Conservation (phyloP, 768 basidiomycete species). For the Lactarius sanguifluus region DNA sequence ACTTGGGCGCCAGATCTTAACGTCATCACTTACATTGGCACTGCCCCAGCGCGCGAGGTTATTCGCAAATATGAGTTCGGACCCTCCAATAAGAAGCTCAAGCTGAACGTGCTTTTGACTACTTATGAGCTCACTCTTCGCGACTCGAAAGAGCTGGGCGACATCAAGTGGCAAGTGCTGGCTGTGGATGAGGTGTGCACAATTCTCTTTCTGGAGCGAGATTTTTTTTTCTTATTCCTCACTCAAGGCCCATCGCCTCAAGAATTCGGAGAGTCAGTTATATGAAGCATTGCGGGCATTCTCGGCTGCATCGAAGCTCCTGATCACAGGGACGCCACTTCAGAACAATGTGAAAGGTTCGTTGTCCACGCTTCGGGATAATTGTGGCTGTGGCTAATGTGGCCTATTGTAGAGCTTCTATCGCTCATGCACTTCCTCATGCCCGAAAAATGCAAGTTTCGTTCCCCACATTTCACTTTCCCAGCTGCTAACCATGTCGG, state of each 20-base stretch:
- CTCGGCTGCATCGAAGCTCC: conserved; percentile 84
- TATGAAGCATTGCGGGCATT: conserved; percentile 93
- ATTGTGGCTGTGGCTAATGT: conserved; percentile 21
- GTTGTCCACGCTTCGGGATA: conserved; percentile 25
- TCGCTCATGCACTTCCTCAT: conserved; percentile 99
- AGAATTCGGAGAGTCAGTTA: conserved; percentile 96
- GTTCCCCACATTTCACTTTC: background rate
- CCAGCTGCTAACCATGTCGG: conserved; percentile 17
- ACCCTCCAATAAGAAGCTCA: conserved; percentile 79
- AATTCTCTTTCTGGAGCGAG: conserved; percentile 1
- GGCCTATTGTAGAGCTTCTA: conserved; percentile 65
- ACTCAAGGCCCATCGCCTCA: conserved; percentile 86
- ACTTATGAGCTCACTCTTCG: conserved; percentile 96
- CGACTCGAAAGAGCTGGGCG: conserved; percentile 82
- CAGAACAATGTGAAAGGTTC: conserved; percentile 99
- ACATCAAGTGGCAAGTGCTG: conserved; percentile 96
- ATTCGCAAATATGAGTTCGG: conserved; percentile 95
- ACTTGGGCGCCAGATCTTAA: conserved; percentile 96
- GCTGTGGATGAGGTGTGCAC: conserved; percentile 88
- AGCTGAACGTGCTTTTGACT: conserved; percentile 95
- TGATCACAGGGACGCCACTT: conserved; percentile 97
- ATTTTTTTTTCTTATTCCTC: conserved; percentile 3
- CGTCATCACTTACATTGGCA: conserved; percentile 96
- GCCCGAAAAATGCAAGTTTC: conserved; percentile 87
- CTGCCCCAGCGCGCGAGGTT: conserved; percentile 80